Conservation (phyloP, 73 alveolate genomes). For the Symbiodinium pilosum region DNA sequence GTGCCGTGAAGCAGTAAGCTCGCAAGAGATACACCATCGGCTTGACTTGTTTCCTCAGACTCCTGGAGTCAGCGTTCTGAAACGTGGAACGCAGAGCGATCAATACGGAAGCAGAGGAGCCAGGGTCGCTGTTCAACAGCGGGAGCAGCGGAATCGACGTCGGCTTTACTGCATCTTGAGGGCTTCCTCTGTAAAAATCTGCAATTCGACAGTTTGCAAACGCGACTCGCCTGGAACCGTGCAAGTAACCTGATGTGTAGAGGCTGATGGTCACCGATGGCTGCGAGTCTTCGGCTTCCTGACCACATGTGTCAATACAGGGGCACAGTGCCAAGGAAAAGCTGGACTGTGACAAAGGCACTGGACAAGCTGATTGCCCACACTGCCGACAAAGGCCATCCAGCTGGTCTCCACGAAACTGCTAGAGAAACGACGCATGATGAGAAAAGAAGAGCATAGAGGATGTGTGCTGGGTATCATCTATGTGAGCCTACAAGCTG, state of each 20-base stretch:
- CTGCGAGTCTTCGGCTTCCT: constrained; percentile 52
- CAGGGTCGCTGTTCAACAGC: not conserved
- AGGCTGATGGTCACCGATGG: constrained; percentile 65
- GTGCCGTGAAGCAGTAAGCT: constrained; percentile 55
- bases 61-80: constrained; percentile 15
- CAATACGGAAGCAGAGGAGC: not conserved
- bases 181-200: constrained; percentile 1
- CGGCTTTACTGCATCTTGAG: constrained; percentile 45
- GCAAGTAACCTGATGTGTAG: constrained; percentile 42
- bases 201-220: not conserved
- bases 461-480: no score
- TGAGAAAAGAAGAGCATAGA: no score
- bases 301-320: not conserved
- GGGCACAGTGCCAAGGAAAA: no score
- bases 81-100: not conserved
- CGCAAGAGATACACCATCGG: constrained; percentile 73
- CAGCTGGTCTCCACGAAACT: no score
- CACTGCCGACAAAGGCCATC: no score
- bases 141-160: constrained; percentile 6
- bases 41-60: constrained; percentile 36
- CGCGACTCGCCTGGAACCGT: constrained; percentile 43
- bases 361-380: no score
- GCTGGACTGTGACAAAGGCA: no score
- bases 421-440: no score
- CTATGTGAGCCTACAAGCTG: no score